Conservation (phyloP, 2,329 filamentous ascomycete species). For the Microcera coccophila region DNA sequence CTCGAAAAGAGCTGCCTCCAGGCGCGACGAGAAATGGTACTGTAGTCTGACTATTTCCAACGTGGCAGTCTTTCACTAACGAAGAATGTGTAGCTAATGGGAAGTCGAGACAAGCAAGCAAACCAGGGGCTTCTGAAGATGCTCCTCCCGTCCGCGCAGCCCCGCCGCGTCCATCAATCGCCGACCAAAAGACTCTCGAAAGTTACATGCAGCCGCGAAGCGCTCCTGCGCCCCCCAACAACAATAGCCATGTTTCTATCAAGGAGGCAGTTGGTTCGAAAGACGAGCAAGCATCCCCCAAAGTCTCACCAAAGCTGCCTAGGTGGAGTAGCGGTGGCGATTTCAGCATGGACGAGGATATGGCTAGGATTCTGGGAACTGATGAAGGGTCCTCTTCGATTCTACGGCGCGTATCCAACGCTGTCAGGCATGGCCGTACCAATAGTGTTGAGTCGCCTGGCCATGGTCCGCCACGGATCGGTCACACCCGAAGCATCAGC, state of each 20-base stretch:
- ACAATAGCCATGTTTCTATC: constrained; percentile 21
- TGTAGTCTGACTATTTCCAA: constrained; percentile 11
- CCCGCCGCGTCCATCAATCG: constrained; percentile 18
- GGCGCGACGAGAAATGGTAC: constrained; percentile 43
- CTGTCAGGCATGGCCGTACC: constrained; percentile 86
- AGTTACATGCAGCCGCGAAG: constrained; percentile 57
- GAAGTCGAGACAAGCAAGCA: constrained; percentile 19
- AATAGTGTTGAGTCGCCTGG: constrained; percentile 64
- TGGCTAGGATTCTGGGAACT: constrained; percentile 79
- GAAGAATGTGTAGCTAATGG: constrained; percentile 22
- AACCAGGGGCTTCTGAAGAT: constrained; percentile 22
- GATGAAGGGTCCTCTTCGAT: constrained; percentile 77
- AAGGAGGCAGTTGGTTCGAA: constrained; percentile 49
- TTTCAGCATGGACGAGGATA: constrained; percentile 93
- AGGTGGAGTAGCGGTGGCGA: constrained; percentile 77
- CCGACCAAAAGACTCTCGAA: constrained; percentile 35
- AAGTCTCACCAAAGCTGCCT: constrained; percentile 63
- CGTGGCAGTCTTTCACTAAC: neutral
- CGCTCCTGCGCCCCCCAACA: constrained; percentile 49
- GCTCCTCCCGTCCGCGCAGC: constrained; percentile 18
- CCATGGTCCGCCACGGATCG: constrained; percentile 39
- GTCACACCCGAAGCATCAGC: constrained; percentile 60
- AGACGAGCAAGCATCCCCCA: constrained; percentile 39
- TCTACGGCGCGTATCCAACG: constrained; percentile 84
- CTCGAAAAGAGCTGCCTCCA: constrained; percentile 61